Evolutionary conservation across 2,329 filamentous ascomycete species (phyloP), one percentile per base, ranked within the genome.

Genomic region (Aspergillus ustus): DNA sequence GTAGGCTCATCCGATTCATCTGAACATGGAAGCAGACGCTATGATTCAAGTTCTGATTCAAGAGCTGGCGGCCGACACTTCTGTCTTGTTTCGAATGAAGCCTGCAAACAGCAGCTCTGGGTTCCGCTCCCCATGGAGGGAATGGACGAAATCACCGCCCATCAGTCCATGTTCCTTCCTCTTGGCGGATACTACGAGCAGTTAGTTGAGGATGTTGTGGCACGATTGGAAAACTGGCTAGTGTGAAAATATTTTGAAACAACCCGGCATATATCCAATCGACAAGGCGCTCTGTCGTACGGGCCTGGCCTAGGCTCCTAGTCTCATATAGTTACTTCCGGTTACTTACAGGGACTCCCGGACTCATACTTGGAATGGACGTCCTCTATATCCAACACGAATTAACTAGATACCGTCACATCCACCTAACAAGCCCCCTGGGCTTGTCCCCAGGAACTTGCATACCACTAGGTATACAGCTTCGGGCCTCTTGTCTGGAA

Each of bases 111-210:
- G n/a, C 54, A 40, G 34, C 34, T 61, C 17, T 64, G 60, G 62
- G 34, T 53, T 7, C 57, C 60, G 22, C 44, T 64, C 8, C 19
- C 15, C 7, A 62, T 64, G 57, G 62, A 64, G 17, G 48, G 56
- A 6, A 64, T 64, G 56, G 59, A 64, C n/a, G 62, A 64, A 46
- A 49, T 64, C 5, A 37, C 52, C 0, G 62, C 62, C 7, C 62
- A 64, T 20, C 56, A 62, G 52, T 62, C 62, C 7, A 44, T 64
- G 37, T 64, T 62, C 40, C n/a, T 64, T n/a, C 52, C 60, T 4
- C 56, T 49, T 2, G 52, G 60, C 8, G 11, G 19, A n/a, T 19
- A 55, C 34, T 64, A 64, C 19, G 60, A 62, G 15, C 45, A 50
- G 44, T 37, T 64, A 4, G 49, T 64, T 43, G 57, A 52, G 7